Conservation (phyloP, 2,329 filamentous ascomycete species). For the Thermoascus crustaceus region DNA sequence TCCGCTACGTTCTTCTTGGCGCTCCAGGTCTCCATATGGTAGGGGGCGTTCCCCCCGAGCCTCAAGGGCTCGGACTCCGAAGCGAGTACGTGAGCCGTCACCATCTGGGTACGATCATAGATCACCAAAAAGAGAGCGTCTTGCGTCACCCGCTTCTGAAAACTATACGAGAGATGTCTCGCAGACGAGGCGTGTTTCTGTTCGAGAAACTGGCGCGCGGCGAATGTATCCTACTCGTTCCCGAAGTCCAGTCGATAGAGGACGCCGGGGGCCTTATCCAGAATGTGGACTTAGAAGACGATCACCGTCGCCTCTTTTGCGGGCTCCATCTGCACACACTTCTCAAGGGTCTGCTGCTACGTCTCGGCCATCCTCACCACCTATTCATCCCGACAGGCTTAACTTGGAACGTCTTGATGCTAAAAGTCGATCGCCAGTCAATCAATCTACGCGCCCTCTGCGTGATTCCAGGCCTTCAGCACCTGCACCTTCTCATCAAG, state of each 20-base stretch:
- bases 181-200: slow-evolving; percentile 32
- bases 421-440: slow-evolving; percentile 18
- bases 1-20: slow-evolving; percentile 27
- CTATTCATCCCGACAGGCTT: slow-evolving; percentile 46
- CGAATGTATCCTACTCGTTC: slow-evolving; percentile 40
- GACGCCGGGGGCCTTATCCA: slow-evolving; percentile 40
- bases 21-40: slow-evolving; percentile 32
- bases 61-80: slow-evolving; percentile 25
- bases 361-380: slow-evolving; percentile 56
- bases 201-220: slow-evolving; percentile 25
- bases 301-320: slow-evolving; percentile 44
- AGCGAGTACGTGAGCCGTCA: slow-evolving; percentile 29
- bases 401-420: slow-evolving; percentile 32
- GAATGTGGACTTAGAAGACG: slow-evolving; percentile 46
- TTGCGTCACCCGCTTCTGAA: slow-evolving; percentile 18
- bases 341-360: slow-evolving; percentile 49
- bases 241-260: slow-evolving; percentile 46
- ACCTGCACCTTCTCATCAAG: slow-evolving; percentile 8
- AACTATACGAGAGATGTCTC: slow-evolving; percentile 32
- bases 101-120: slow-evolving; percentile 26
- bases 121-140: slow-evolving; percentile 26
- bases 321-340: slow-evolving; percentile 37
- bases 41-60: slow-evolving; percentile 23
- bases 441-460: slow-evolving; percentile 16
- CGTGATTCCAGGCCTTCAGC: slow-evolving; percentile 13